phyloP scores from a whole-genome alignment of 228 moss, liverwort and hornwort species.

The Sphagnum fallax region DNA sequence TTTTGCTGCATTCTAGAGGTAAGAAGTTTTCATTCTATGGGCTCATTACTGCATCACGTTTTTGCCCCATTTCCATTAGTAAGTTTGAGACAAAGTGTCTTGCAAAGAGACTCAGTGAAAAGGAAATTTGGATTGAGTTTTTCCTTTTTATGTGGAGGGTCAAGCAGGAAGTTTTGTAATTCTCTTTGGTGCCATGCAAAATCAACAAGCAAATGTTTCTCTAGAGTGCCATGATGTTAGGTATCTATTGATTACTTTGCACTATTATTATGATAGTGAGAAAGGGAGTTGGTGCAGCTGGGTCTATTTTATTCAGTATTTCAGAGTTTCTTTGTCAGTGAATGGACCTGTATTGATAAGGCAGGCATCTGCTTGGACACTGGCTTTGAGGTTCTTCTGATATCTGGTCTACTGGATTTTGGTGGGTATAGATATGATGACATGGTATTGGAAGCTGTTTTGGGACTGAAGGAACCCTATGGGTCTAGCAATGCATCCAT shows the following conservation, averaged over 20 bases:
- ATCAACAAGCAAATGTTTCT: no score
- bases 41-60: not conserved
- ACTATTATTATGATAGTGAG: not conserved
- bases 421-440: slow-evolving; percentile 66
- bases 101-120: no score
- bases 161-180: no score
- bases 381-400: not conserved
- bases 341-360: no score
- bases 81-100: no score
- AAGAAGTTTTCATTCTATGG: not conserved
- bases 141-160: no score
- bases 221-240: not conserved
- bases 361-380: no score
- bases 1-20: not conserved
- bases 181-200: no score
- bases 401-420: not conserved
- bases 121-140: no score
- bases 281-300: not conserved
- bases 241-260: not conserved
- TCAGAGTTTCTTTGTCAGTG: not conserved
- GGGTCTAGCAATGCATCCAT: slow-evolving; percentile 96
- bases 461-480: slow-evolving; percentile 83
- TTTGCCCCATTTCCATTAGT: not conserved
- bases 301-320: not conserved
- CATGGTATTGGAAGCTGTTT: slow-evolving; percentile 83